phyloP scores from a whole-genome alignment of 2,329 filamentous ascomycete species.

The Penicillium sclerotiorum region DNA sequence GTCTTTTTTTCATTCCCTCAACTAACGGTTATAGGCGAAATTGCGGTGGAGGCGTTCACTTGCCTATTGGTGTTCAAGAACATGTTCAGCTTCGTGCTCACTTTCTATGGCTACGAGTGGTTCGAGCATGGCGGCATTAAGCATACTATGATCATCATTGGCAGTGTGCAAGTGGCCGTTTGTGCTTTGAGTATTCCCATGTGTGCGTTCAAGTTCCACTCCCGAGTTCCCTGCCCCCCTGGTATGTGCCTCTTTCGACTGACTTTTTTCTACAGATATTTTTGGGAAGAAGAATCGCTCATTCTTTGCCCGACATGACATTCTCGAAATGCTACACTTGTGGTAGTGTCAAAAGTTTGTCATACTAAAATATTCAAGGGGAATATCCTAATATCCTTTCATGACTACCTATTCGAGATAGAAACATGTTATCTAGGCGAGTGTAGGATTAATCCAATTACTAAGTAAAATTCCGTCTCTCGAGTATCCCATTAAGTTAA shows the following conservation, averaged over 20 bases:
- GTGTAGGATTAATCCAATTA: too few species aligned
- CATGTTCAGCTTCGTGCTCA: slow-evolving; percentile 84
- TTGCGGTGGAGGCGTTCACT: slow-evolving; percentile 86
- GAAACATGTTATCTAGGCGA: too few species aligned
- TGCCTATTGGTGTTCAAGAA: slow-evolving; percentile 94
- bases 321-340: slow-evolving; percentile 56
- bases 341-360: slow-evolving; percentile 20
- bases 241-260: neutral
- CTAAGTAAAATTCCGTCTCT: too few species aligned
- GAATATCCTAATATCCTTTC: too few species aligned
- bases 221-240: too few species aligned
- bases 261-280: slow-evolving; percentile 58
- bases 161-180: slow-evolving; percentile 74
- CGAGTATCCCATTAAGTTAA: too few species aligned
- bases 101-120: slow-evolving; percentile 85
- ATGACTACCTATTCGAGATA: too few species aligned
- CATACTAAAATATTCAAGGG: neutral
- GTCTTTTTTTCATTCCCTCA: neutral
- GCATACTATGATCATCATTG: slow-evolving; percentile 68
- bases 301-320: slow-evolving; percentile 74
- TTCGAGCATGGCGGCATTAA: slow-evolving; percentile 63
- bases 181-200: slow-evolving; percentile 75
- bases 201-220: slow-evolving; percentile 72
- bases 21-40: slow-evolving; percentile 59
- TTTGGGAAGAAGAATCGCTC: slow-evolving; percentile 76